A percentile compares a stretch with the other conserved stretches of the same genome.
phyloP scores from a whole-genome alignment of 257 asterid genomes.

The Salvia splendens region DNA sequence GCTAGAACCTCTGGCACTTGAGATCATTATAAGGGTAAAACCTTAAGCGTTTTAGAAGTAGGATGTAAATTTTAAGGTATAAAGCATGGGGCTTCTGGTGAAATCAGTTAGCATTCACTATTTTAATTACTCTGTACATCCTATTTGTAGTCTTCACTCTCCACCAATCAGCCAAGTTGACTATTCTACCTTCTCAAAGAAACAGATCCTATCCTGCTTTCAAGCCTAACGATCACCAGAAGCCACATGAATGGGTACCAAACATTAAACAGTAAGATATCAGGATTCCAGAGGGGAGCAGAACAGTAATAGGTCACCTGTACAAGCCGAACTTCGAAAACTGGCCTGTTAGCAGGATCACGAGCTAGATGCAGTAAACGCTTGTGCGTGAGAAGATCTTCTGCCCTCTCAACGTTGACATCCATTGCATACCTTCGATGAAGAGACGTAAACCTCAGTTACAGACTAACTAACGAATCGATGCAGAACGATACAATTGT shows the following conservation, averaged over 20 bases:
- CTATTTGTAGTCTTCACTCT: slow-evolving; percentile 11
- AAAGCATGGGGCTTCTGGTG: slow-evolving; percentile 3
- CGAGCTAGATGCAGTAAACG: slow-evolving; percentile 75
- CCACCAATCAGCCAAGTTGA: slow-evolving; percentile 23
- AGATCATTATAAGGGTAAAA: slow-evolving; percentile 6
- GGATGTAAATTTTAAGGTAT: neutral
- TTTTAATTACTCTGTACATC: neutral
- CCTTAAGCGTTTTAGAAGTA: neutral
- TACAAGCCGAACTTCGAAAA: slow-evolving; percentile 87
- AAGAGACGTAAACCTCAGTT: slow-evolving; percentile 33
- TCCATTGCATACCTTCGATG: slow-evolving; percentile 84
- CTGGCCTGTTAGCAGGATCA: slow-evolving; percentile 91
- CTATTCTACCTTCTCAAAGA: neutral
- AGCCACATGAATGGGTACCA: neutral
- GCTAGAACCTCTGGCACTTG: slow-evolving; percentile 5
- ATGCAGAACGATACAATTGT: slow-evolving; percentile 1
- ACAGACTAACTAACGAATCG: slow-evolving; percentile 21
- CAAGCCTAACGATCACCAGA: slow-evolving; percentile 7
- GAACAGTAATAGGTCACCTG: slow-evolving; percentile 56
- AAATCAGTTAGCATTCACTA: slow-evolving; percentile 15
- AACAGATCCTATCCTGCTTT: slow-evolving; percentile 2
- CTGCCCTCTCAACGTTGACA: slow-evolving; percentile 94
- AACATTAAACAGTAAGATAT: neutral
- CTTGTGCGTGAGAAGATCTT: slow-evolving; percentile 91
- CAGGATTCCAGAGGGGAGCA: neutral